phyloP scores from a whole-genome alignment of 257 asterid species.

The Rehmannia glutinosa region DNA sequence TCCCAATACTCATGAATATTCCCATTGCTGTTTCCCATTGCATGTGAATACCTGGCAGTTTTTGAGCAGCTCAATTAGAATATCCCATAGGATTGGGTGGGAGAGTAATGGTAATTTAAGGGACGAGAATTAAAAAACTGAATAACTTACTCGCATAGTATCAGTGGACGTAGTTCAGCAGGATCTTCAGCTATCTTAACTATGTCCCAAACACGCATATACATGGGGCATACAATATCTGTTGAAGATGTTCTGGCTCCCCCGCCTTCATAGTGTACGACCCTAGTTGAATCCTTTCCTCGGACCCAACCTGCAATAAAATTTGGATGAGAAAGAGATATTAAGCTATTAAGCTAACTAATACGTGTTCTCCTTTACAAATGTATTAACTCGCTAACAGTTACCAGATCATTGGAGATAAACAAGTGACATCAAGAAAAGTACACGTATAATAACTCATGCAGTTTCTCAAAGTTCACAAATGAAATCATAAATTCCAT shows the following conservation, averaged over 20 bases:
- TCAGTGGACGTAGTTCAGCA: conserved; percentile 77
- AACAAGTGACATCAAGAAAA: background rate
- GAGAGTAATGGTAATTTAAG: background rate
- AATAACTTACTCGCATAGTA: conserved; percentile 88
- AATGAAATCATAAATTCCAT: background rate
- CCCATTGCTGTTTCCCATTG: conserved; percentile 99
- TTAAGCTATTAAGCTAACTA: too few relatives aligned
- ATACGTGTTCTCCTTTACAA: background rate
- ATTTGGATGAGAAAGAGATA: conserved; percentile 1
- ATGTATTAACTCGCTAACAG: background rate
- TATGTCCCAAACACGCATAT: conserved; percentile 90
- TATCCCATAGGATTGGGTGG: background rate
- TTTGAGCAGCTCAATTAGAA: conserved; percentile 17
- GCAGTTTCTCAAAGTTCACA: background rate
- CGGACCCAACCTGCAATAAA: conserved; percentile 75
- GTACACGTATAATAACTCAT: background rate
- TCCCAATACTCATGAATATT: conserved; percentile 91
- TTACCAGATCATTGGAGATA: background rate
- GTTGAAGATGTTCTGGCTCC: conserved; percentile 88
- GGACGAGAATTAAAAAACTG: conserved; percentile 17
- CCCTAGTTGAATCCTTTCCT: conserved; percentile 82
- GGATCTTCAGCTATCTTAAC: conserved; percentile 90
- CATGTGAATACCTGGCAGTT: conserved; percentile 73
- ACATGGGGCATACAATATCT: conserved; percentile 98
- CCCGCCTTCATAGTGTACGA: conserved; percentile 95